These are phyloP conservation scores for Mycena citricolor DNA, from an alignment of 1,284 basidiomycete genomes.

Conservation along the genomic window DNA sequence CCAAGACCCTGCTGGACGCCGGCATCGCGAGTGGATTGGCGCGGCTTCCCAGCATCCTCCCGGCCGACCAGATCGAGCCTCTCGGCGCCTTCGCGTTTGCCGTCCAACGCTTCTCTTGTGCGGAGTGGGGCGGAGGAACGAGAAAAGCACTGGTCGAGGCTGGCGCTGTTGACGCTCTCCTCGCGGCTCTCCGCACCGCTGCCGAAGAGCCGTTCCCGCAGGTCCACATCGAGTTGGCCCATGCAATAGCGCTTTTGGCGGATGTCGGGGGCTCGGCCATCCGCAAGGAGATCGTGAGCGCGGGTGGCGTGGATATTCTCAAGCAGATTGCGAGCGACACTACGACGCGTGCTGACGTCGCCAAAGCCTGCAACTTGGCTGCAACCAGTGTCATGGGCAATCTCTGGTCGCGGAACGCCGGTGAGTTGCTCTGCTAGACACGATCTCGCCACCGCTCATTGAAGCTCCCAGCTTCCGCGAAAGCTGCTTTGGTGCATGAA, in stretches of 20 bases:
- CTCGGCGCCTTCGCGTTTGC: slow-evolving; percentile 30
- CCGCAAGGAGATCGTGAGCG: slow-evolving; percentile 30
- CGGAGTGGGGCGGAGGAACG: slow-evolving; percentile 29
- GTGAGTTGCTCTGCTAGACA: slow-evolving; percentile 11
- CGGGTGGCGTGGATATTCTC: slow-evolving; percentile 29
- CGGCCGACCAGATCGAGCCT: slow-evolving; percentile 27
- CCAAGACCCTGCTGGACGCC: slow-evolving; percentile 26
- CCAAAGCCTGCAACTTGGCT: slow-evolving; percentile 29
- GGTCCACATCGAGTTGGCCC: slow-evolving; percentile 29
- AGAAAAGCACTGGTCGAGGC: slow-evolving; percentile 29
- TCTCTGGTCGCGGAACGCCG: slow-evolving; percentile 30
- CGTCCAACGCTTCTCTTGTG: slow-evolving; percentile 29
- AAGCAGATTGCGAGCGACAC: slow-evolving; percentile 23
- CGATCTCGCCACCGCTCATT: background rate
- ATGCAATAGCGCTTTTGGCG: slow-evolving; percentile 28
- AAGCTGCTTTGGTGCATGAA: slow-evolving; percentile 27
- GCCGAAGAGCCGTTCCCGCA: slow-evolving; percentile 26
- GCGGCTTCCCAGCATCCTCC: slow-evolving; percentile 27
- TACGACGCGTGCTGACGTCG: slow-evolving; percentile 23
- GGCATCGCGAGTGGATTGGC: slow-evolving; percentile 29
- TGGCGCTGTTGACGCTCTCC: slow-evolving; percentile 29
- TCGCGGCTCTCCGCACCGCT: slow-evolving; percentile 28
- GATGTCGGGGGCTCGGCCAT: slow-evolving; percentile 30
- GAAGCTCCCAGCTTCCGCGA: slow-evolving; percentile 18
- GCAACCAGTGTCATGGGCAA: slow-evolving; percentile 29